Evolutionary conservation across 257 asterid species (phyloP), one percentile per base, ranked within the genome.

Genomic region (Dorcoceras hygrometricum): DNA sequence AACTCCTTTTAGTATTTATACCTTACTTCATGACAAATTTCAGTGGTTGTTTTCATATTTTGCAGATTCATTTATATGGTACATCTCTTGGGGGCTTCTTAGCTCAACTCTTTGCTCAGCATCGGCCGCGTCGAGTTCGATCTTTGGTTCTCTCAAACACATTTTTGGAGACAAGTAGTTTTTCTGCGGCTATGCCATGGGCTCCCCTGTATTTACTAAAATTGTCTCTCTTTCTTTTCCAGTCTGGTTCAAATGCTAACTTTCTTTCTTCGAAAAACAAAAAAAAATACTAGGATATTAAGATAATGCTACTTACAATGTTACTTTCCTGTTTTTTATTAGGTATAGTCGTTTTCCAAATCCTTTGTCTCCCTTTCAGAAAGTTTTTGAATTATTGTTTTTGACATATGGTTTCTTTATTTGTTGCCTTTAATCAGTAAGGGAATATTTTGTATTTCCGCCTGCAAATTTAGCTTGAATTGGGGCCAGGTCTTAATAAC

Each of bases 71-170:
- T 87, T 87, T 90, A 8, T 94, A 90, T 53, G 99, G 99, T 25
- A 88, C 96, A 71, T 84, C 99, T 34, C 96, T 94, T 73, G 99
- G 97, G 67, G 99, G 97, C 67, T 94, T 94, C 87, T 86, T 94
- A 73, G 99, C 99, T 65, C 97, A 94, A 77, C 85, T 94, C 56
- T 94, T 90, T 83, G 96, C 99, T 73, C 96, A 87, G 72, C 88
- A 88, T 84, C 96, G 96, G 58, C 99, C 99, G 9, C 87, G 97
- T 31, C 80, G 99, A 75, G 99, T 94, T 77, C 81, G 73, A 77
- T 94, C 99, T 27, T 75, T 94, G 89, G 83, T 94, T 65, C 93
- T 94, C 67, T 94, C 99, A 54, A 94, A 94, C 79, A 80, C 99
- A 58, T 94, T 86, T 76, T 71, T 90, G 84, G 99, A 90, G 83